Percentiles rank a stretch among this genome's conserved stretches.
Evolutionary conservation across 2,329 filamentous ascomycete genomes (phyloP).

Genomic region (Pyricularia sp.): DNA sequence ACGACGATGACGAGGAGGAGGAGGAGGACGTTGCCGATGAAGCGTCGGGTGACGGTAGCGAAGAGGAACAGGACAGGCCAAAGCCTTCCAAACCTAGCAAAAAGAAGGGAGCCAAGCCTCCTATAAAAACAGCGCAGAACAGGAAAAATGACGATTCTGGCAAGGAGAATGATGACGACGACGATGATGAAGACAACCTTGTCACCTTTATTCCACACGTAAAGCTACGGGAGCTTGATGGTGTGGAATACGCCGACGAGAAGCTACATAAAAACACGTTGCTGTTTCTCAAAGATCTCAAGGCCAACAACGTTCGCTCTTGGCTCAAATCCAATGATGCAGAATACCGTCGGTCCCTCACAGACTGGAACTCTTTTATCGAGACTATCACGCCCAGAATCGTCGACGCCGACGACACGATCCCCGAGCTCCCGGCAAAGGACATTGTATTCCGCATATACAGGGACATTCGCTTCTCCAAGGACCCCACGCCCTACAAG

Average conservation of each 20-base stretch:
- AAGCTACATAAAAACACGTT: slow-evolving; percentile 49
- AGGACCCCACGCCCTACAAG: slow-evolving; percentile 82
- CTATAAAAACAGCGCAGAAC: slow-evolving; percentile 10
- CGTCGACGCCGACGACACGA: slow-evolving; percentile 59
- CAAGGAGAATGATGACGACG: slow-evolving; percentile 25
- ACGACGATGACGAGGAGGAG: slow-evolving; percentile 14
- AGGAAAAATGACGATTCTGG: slow-evolving; percentile 6
- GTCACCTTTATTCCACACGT: slow-evolving; percentile 32
- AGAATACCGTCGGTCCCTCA: slow-evolving; percentile 68
- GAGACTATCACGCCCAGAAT: slow-evolving; percentile 63
- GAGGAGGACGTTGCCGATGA: slow-evolving; percentile 14
- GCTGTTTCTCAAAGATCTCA: slow-evolving; percentile 47
- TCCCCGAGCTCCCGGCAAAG: slow-evolving; percentile 78
- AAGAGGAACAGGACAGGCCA: slow-evolving; percentile 19
- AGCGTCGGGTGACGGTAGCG: slow-evolving; percentile 13
- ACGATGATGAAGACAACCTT: slow-evolving; percentile 24
- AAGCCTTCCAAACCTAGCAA: slow-evolving; percentile 18
- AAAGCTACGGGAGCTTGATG: slow-evolving; percentile 28
- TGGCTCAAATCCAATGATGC: slow-evolving; percentile 64
- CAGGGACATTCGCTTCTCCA: slow-evolving; percentile 75
- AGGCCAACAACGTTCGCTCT: slow-evolving; percentile 46
- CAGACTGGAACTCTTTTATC: slow-evolving; percentile 75
- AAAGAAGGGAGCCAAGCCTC: slow-evolving; percentile 17
- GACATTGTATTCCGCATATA: slow-evolving; percentile 85
- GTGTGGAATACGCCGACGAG: slow-evolving; percentile 39